Evolutionary conservation across 1,284 basidiomycete species (phyloP), one percentile per base, ranked within the genome.

Genomic region (Rhodofomes roseus): DNA sequence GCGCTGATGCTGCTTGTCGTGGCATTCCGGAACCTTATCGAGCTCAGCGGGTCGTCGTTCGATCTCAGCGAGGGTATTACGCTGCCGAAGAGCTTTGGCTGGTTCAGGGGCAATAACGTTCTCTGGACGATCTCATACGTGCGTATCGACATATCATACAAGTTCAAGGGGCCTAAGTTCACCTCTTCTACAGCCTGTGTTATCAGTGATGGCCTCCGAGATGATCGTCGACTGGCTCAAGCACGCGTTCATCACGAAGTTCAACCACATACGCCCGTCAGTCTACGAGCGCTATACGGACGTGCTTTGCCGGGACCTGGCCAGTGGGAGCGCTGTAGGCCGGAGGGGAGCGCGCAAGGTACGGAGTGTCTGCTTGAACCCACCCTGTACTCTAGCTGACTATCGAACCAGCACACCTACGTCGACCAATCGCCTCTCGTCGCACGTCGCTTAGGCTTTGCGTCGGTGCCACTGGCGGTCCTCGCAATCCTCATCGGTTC

Each of bases 181-280:
- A 18, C 16, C 40, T 22, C 25, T 27, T 37, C 22, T 61, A 20
- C 63, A 95, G 93, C 96, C 96, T 7, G 95, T 96, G 1, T 65
- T 96, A 50, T 92, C 94, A 4, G 97, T 99, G 2, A 81, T 99
- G 70, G 70, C 88, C 1, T 97, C 95, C 6, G 97, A 99, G 73
- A 92, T 94, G 82, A 75, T 94, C 4, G 97, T 99, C 29, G 97
- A 99, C 74, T 99, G 96, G 97, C 82, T 99, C 60, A 99, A 99
- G 71, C 97, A 99, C 70, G 96, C 96, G 1, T 99, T 99, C 77
- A 98, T 99, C 69, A 96, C 96, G 57, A 99, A 99, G 74, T 98
- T 98, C 74, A 93, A 93, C 67, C 93, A 96, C 69, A 96, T 99
- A 57, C 87, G 96, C 1, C 95, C 96, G 0, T 92, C 90, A 0